phyloP scores from a whole-genome alignment of 2,329 filamentous ascomycete species.

The Beauveria sp. region DNA sequence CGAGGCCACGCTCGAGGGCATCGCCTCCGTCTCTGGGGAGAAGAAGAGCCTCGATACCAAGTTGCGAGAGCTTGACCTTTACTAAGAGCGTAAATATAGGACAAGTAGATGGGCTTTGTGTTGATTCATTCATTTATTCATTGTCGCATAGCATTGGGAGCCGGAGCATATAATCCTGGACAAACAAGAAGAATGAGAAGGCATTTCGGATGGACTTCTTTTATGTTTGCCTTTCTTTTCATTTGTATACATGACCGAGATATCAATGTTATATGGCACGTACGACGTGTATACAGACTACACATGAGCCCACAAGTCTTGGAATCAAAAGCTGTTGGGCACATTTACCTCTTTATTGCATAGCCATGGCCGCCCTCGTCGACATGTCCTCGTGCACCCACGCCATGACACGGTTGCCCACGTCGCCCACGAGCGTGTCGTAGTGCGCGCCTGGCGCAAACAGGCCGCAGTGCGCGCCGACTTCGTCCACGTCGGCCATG shows the following conservation, averaged over 20 bases:
- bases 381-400: slow-evolving; percentile 62
- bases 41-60: slow-evolving; percentile 21
- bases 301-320: not conserved
- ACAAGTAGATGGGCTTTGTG: not conserved
- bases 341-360: not conserved
- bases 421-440: slow-evolving; percentile 68
- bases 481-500: slow-evolving; percentile 79
- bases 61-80: slow-evolving; percentile 28
- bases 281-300: not conserved
- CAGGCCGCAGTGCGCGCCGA: slow-evolving; percentile 75
- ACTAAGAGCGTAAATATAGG: slow-evolving; percentile 15
- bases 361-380: slow-evolving; percentile 29
- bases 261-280: not conserved
- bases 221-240: not conserved
- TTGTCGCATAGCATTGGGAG: slow-evolving; percentile 6
- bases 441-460: slow-evolving; percentile 71
- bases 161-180: not conserved
- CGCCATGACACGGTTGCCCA: slow-evolving; percentile 55
- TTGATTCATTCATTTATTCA: not conserved
- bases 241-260: not conserved
- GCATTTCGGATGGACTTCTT: not conserved
- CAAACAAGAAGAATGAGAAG: not conserved
- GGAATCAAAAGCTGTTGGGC: no score
- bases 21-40: slow-evolving; percentile 18
- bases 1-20: slow-evolving; percentile 21